Conservation (phyloP, 108 stramenopile species). For the Nannochloropsis granulata region DNA sequence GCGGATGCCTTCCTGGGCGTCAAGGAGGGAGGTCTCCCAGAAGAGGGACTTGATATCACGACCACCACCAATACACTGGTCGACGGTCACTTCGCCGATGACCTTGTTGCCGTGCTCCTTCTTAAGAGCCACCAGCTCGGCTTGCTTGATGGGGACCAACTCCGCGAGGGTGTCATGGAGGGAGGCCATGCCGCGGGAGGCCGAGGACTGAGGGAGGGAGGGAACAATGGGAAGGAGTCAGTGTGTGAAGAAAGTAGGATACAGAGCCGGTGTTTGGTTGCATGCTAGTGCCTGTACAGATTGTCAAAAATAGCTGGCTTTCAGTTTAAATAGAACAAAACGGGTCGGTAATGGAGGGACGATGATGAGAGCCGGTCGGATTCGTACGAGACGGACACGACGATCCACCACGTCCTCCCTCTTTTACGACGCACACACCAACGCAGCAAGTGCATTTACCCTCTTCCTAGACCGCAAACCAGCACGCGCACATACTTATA, state of each 20-base stretch:
- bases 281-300: too few relatives aligned
- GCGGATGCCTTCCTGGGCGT: slow-evolving; percentile 95
- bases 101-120: slow-evolving; percentile 85
- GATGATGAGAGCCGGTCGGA: too few relatives aligned
- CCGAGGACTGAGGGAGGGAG: background rate
- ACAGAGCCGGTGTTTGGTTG: too few relatives aligned
- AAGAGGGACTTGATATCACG: slow-evolving; percentile 97
- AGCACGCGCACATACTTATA: too few relatives aligned
- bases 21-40: slow-evolving; percentile 97
- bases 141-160: slow-evolving; percentile 86
- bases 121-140: slow-evolving; percentile 60
- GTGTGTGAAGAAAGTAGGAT: background rate
- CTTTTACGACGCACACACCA: too few relatives aligned
- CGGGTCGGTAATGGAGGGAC: too few relatives aligned
- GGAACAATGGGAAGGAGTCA: background rate
- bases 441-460: too few relatives aligned
- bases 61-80: slow-evolving; percentile 89
- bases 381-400: too few relatives aligned
- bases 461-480: too few relatives aligned
- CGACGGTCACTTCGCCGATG: slow-evolving; percentile 59
- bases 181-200: slow-evolving; percentile 39
- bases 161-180: slow-evolving; percentile 74
- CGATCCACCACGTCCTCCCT: too few relatives aligned
- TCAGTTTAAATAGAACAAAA: too few relatives aligned
- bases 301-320: too few relatives aligned